Base-by-base conservation (phyloP, 345 rosid species). In the Corchorus olitorius region DNA sequence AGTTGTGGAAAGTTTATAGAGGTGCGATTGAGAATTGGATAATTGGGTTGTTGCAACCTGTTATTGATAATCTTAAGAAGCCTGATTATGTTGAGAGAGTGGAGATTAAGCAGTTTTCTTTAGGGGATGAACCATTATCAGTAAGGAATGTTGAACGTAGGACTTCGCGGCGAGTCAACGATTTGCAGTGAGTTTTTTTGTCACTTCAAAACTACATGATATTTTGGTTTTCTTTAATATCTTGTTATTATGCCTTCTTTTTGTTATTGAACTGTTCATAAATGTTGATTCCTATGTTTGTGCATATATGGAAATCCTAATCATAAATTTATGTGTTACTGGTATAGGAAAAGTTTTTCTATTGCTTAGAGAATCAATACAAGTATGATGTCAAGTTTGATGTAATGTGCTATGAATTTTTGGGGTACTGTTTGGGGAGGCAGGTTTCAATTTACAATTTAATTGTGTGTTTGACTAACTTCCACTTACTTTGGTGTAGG, bases 31-130 rank as follows among this genome's bases (percentile, higher is more conserved):
- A 93, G 89, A 89, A 96, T 83, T 96, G 99, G 98, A 55, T 96
- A 6, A 82, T 88, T 56, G 99, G 99, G 54, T 79, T 88, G 84
- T 84, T 96, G 83, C 99, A 96, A 84, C 99, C 99, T 1, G 97
- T 96, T n/a, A 96, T 96, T 84, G 99, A 96, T 81, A 70, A 93
- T 81, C 80, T 96, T 82, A 81, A 90, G 88, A 96, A 96, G 87
- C 99, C 98, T 34, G 97, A 91, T 83, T 96, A 92, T 75, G 99
- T 96, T 5, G 77, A 92, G 86, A 90, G 98, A 76, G 99, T 96
- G 43, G 97, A 92, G 27, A 92, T 96, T 8, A 96, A 86, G 82
- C 99, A 96, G 56, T 96, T 93, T 82, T 93, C 99, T 9, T 83
- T 96, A 48, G 99, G 99, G 64, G 98, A 93, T 39, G 97, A 92